These are phyloP conservation scores for Euphorbia celastroides DNA, from an alignment of 441 rosid species.

Conservation along the genomic window DNA sequence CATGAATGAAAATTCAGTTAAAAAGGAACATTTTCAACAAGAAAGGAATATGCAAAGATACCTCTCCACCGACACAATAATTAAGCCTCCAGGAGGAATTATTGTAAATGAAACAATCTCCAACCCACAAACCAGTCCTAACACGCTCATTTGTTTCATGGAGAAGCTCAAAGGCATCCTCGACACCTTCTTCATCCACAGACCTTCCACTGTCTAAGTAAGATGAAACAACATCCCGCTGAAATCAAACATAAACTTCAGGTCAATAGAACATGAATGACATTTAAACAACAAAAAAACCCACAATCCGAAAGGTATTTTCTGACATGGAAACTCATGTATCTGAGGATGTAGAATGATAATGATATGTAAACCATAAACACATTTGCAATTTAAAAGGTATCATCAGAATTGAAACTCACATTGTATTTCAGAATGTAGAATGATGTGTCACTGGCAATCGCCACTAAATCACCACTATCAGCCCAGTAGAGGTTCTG, in stretches of 20 bases:
- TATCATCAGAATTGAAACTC: slow-evolving; percentile 23
- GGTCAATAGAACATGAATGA: slow-evolving; percentile 13
- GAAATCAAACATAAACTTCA: slow-evolving; percentile 30
- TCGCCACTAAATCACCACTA: slow-evolving; percentile 96
- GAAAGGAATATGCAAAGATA: slow-evolving; percentile 26
- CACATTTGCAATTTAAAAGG: slow-evolving; percentile 7
- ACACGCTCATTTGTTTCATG: slow-evolving; percentile 97
- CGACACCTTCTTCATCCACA: slow-evolving; percentile 94
- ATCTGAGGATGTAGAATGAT: slow-evolving; percentile 94
- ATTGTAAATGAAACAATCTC: slow-evolving; percentile 97
- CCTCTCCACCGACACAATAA: slow-evolving; percentile 99
- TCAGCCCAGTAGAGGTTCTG: slow-evolving; percentile 99
- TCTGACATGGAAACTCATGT: slow-evolving; percentile 37
- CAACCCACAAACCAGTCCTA: slow-evolving; percentile 98
- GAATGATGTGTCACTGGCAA: slow-evolving; percentile 93
- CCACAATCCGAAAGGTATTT: slow-evolving; percentile 7
- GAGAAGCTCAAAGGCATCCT: slow-evolving; percentile 98
- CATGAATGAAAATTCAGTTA: slow-evolving; percentile 14
- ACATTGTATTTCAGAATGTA: slow-evolving; percentile 94
- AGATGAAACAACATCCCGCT: slow-evolving; percentile 84
- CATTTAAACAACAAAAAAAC: slow-evolving; percentile 1
- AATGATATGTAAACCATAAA: slow-evolving; percentile 4
- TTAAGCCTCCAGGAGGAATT: slow-evolving; percentile 98
- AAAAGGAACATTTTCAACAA: slow-evolving; percentile 13
- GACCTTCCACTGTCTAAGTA: slow-evolving; percentile 80